Base-by-base conservation (phyloP, 179 eudicot genomes). In the Corrigiola litoralis region DNA sequence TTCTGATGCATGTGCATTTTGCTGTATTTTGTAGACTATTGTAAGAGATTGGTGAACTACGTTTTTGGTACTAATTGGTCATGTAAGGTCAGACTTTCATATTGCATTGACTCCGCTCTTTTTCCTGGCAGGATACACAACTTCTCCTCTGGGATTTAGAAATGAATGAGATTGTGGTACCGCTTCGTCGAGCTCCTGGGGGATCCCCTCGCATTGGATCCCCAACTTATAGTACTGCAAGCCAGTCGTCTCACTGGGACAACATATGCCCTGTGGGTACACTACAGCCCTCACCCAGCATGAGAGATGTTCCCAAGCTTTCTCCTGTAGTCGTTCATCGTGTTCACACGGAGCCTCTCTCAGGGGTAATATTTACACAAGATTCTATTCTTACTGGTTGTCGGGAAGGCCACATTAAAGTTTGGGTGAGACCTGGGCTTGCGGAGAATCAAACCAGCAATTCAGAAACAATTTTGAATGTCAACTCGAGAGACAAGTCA, bases 191-290 rank as follows among this genome's bases (percentile, higher is more conserved):
- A 33, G 78, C 88, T 56, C 84, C 92, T 24, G 90, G 75, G 38
- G 75, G 95, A 9, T 80, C 91, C 33, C 81, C 95, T 51, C 80
- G 86, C 11, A 87, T 84, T 56, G 98, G 98, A 2, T 92, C 96
- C 64, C 98, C 98, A 32, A 89, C 98, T 1, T 84, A 74, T 38
- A 92, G 87, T 58, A 69, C 85, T 5, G 90, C 87, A 23, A 89
- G 88, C 68, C 96, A 84, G 61, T 92, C 96, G 4, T 70, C 95
- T 70, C 96, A 86, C 36, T 90, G 95, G 97, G 95, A 86, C 74
- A 76, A 20, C 56, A 75, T 71, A 47, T 70, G 63, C 44, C 86
- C 90, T 7, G 65, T 77, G 23, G 97, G 95, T 12, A 76, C 92
- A 13, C 78, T 90, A 36, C 95, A 80, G 71, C 88, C 97, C 14